Conservation (phyloP, 164 flowering plant genomes). For the Stephania yunnanensis region DNA sequence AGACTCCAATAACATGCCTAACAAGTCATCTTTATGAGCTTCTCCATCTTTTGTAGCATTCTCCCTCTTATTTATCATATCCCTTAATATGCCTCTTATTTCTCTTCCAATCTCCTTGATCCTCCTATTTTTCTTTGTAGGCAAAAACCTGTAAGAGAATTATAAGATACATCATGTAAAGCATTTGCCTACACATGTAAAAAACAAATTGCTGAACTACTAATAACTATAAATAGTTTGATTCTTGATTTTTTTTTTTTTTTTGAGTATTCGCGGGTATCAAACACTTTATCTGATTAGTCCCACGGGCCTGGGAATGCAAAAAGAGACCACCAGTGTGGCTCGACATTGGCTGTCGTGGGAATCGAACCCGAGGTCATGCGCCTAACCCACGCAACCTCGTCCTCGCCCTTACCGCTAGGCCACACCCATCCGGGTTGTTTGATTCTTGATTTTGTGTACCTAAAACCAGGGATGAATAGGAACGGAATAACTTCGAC, state of each 20-base stretch:
- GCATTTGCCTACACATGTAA: too few relatives aligned
- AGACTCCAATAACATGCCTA: not conserved
- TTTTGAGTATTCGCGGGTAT: too few relatives aligned
- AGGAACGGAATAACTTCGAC: not conserved
- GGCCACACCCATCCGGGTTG: too few relatives aligned
- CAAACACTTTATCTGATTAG: too few relatives aligned
- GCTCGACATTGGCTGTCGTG: too few relatives aligned
- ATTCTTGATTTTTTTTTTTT: not conserved
- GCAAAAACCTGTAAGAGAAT: conserved; percentile 19
- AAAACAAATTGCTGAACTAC: too few relatives aligned
- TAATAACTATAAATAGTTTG: not conserved
- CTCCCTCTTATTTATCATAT: conserved; percentile 8
- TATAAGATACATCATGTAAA: too few relatives aligned
- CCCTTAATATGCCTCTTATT: conserved; percentile 1
- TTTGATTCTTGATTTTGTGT: not conserved
- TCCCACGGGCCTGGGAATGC: too few relatives aligned
- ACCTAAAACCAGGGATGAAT: conserved; percentile 35
- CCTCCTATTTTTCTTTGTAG: conserved; percentile 21
- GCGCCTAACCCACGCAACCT: too few relatives aligned
- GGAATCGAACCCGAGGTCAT: too few relatives aligned
- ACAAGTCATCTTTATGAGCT: conserved; percentile 15
- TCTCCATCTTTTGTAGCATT: conserved; percentile 12
- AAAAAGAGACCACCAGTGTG: too few relatives aligned
- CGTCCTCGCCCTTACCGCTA: too few relatives aligned
- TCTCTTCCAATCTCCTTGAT: conserved; percentile 16